A percentile compares a stretch with the other conserved stretches of the same genome.
Conservation (phyloP, 306 rosid species). For the Hippophae tibetana region DNA sequence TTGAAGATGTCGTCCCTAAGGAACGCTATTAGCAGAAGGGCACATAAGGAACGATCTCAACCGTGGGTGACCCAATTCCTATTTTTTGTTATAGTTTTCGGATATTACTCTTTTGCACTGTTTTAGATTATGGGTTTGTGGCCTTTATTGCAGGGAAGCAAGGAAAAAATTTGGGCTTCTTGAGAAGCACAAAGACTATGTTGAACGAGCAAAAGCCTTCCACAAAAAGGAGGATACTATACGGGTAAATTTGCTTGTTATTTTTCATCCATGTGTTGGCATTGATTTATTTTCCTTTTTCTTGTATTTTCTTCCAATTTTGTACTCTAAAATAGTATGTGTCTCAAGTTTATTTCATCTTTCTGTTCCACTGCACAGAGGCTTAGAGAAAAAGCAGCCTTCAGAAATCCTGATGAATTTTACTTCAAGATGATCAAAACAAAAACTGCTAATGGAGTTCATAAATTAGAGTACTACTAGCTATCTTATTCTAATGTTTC, state of each 20-base stretch:
- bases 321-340: not conserved
- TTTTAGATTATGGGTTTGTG: conserved; percentile 1
- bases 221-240: conserved; percentile 62
- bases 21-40: conserved; percentile 58
- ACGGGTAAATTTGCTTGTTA: conserved; percentile 27
- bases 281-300: not conserved
- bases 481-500: conserved; percentile 1
- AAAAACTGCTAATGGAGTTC: conserved; percentile 56
- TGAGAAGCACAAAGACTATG: conserved; percentile 88
- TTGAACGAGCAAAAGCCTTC: conserved; percentile 58
- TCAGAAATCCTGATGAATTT: conserved; percentile 69
- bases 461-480: conserved; percentile 38
- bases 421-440: conserved; percentile 63
- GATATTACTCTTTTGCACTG: not conserved
- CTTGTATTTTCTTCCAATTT: conserved; percentile 34
- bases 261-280: not conserved
- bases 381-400: conserved; percentile 69
- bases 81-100: not conserved
- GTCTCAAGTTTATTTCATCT: conserved; percentile 3
- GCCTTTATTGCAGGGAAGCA: conserved; percentile 32
- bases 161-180: conserved; percentile 66
- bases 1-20: conserved; percentile 65
- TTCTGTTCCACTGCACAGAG: conserved; percentile 31
- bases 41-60: conserved; percentile 78
- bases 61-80: conserved; percentile 38